These are phyloP conservation scores for Apiotrichum montevideense DNA, from an alignment of 1,284 basidiomycete species.

Conservation along the genomic window DNA sequence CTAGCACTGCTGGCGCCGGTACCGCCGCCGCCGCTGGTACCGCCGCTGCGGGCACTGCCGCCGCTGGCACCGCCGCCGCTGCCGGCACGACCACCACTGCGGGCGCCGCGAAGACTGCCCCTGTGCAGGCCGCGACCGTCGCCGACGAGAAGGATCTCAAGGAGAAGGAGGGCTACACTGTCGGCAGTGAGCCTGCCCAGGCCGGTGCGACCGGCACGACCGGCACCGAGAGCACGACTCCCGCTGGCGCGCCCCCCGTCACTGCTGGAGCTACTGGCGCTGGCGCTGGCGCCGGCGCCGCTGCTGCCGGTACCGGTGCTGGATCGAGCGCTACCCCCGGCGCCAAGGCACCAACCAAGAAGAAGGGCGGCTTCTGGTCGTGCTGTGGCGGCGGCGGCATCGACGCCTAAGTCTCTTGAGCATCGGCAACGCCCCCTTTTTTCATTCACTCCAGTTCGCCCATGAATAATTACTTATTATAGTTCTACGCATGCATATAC, in stretches of 20 bases:
- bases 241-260: not conserved
- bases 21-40: not conserved
- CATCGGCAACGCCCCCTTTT: not conserved
- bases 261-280: not conserved
- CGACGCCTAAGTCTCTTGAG: slow-evolving; percentile 18
- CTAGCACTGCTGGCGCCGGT: not conserved
- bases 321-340: slow-evolving; percentile 9
- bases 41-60: not conserved
- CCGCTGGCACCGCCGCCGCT: not conserved
- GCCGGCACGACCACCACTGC: slow-evolving; percentile 9
- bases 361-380: slow-evolving; percentile 36
- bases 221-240: not conserved
- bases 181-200: not conserved
- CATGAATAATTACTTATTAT: not conserved
- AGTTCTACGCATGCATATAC: too few species aligned
- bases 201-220: not conserved
- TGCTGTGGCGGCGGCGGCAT: slow-evolving; percentile 34
- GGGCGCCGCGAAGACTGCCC: slow-evolving; percentile 1
- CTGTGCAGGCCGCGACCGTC: not conserved
- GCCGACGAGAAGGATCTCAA: not conserved
- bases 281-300: not conserved
- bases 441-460: not conserved
- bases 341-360: slow-evolving; percentile 10
- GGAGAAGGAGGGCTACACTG: not conserved
- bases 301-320: not conserved